A percentile compares a stretch with the other conserved stretches of the same genome.
phyloP scores from a whole-genome alignment of 2,329 filamentous ascomycete genomes.

The Alternaria tenuissima region DNA sequence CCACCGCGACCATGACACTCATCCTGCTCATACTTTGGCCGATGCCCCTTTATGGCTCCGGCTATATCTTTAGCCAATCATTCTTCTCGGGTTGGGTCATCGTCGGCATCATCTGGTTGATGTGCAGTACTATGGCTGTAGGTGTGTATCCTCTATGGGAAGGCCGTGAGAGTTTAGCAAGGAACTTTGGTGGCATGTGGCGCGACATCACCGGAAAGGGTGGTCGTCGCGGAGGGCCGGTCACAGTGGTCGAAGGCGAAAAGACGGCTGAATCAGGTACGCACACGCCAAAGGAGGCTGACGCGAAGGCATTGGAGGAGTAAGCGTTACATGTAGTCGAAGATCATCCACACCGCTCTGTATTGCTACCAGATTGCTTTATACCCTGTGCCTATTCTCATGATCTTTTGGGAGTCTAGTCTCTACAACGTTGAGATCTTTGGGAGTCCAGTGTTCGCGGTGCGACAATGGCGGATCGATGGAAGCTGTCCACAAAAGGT shows the following conservation, averaged over 20 bases:
- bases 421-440: not conserved
- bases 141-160: conserved; percentile 85
- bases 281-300: conserved; percentile 32
- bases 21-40: conserved; percentile 84
- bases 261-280: conserved; percentile 23
- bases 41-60: conserved; percentile 85
- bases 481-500: not conserved
- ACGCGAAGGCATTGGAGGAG: conserved; percentile 22
- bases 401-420: not conserved
- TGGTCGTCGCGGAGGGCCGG: conserved; percentile 11
- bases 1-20: conserved; percentile 71
- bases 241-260: conserved; percentile 30
- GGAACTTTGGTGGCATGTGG: conserved; percentile 40
- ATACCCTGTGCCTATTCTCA: not conserved
- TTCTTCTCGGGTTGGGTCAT: conserved; percentile 86
- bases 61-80: conserved; percentile 79
- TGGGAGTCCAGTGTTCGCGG: not conserved
- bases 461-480: not conserved
- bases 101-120: conserved; percentile 75
- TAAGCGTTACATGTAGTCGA: not conserved
- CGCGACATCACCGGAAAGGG: conserved; percentile 38
- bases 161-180: conserved; percentile 49
- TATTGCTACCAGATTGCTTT: not conserved
- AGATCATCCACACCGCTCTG: not conserved
- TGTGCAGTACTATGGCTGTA: conserved; percentile 75